A percentile compares a stretch with the other conserved stretches of the same genome.
Evolutionary conservation across 2,329 filamentous ascomycete genomes (phyloP).

Genomic region (Colletotrichum neosansevieriae): DNA sequence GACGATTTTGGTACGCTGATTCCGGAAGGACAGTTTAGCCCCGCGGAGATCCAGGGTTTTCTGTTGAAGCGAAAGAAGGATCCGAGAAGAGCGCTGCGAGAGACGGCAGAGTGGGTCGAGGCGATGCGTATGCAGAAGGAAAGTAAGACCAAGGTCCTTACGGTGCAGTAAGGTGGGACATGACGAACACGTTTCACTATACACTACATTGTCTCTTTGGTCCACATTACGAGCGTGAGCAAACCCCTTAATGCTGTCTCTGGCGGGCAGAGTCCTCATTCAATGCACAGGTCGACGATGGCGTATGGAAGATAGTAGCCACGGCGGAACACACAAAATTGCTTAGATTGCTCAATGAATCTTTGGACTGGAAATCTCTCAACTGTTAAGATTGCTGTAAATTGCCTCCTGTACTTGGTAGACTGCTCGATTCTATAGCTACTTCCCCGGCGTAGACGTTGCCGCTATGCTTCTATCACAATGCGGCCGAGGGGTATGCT

Average conservation of each 20-base stretch:
- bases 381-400: too few species aligned
- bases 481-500: constrained; percentile 25
- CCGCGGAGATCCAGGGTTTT: constrained; percentile 75
- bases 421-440: background rate
- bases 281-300: background rate
- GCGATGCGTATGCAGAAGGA: constrained; percentile 64
- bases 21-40: constrained; percentile 65
- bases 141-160: constrained; percentile 59
- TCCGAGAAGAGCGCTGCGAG: constrained; percentile 65
- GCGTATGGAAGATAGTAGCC: background rate
- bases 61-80: constrained; percentile 72
- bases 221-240: too few species aligned
- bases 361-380: too few species aligned
- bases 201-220: too few species aligned
- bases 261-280: too few species aligned
- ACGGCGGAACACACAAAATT: too few species aligned
- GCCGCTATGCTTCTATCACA: background rate
- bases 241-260: too few species aligned
- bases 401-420: background rate
- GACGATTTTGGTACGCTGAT: constrained; percentile 64
- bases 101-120: constrained; percentile 66
- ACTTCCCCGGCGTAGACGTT: background rate
- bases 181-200: background rate
- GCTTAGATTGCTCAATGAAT: too few species aligned
- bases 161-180: constrained; percentile 56